A percentile compares a stretch with the other conserved stretches of the same genome.
Conservation (phyloP, 768 basidiomycete species). For the Termitomyces sp. region DNA sequence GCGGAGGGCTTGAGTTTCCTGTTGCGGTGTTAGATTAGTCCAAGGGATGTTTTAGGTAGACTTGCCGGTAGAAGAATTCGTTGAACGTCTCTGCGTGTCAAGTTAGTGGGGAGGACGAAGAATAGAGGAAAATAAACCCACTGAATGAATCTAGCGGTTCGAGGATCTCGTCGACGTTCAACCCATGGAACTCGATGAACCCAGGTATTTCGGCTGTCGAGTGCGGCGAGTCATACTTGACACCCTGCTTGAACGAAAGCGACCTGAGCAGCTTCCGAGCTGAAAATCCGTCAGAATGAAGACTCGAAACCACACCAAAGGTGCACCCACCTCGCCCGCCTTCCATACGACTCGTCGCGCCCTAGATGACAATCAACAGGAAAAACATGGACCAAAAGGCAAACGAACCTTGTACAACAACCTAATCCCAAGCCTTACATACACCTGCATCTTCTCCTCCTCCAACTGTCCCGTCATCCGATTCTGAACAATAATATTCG, state of each 20-base stretch:
- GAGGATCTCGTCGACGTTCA: constrained; percentile 76
- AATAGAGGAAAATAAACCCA: constrained; percentile 26
- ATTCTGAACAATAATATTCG: constrained; percentile 98
- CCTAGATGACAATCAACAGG: constrained; percentile 31
- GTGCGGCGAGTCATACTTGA: constrained; percentile 85
- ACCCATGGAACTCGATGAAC: constrained; percentile 87
- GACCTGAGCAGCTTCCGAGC: constrained; percentile 83
- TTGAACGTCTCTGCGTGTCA: constrained; percentile 74
- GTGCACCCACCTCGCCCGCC: constrained; percentile 64
- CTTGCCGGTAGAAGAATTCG: constrained; percentile 78
- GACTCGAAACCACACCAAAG: neutral
- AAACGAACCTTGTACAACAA: constrained; percentile 72
- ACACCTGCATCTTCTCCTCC: constrained; percentile 97
- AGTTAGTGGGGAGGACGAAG: neutral
- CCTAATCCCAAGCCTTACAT: constrained; percentile 89
- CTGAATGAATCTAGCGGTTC: constrained; percentile 84
- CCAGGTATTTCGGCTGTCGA: constrained; percentile 78
- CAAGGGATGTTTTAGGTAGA: neutral
- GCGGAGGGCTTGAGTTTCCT: constrained; percentile 84
- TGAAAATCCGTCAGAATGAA: neutral
- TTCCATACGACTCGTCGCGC: constrained; percentile 80
- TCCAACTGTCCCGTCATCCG: constrained; percentile 85
- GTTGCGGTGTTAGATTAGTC: constrained; percentile 6
- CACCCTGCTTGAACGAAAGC: constrained; percentile 87
- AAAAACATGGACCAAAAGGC: accelerated